These are phyloP conservation scores for Trypethelium eluteriae DNA, from an alignment of 495 filamentous ascomycete species.

Conservation along the genomic window DNA sequence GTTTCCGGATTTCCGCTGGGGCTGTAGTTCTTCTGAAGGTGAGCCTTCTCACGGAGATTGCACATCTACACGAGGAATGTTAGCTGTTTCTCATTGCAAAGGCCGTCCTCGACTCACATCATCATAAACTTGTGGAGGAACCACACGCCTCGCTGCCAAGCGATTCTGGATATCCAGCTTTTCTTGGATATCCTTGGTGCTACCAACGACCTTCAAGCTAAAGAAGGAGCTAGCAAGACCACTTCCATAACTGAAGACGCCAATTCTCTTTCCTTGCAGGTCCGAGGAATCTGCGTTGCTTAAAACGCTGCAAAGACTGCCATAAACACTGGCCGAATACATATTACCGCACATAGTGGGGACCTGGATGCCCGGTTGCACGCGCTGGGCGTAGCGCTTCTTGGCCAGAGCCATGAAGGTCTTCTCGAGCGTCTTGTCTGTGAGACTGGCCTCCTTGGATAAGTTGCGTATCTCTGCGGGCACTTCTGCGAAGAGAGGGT, in stretches of 20 bases:
- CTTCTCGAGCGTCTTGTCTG: conserved; percentile 94
- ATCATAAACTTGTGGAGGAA: conserved; percentile 81
- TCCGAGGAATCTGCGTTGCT: conserved; percentile 60
- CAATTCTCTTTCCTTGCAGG: conserved; percentile 78
- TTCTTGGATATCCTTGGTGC: conserved; percentile 65
- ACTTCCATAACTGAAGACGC: conserved; percentile 89
- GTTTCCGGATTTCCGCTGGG: conserved; percentile 70
- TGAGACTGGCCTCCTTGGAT: conserved; percentile 75
- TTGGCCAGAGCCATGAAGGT: conserved; percentile 90
- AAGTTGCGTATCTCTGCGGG: conserved; percentile 78
- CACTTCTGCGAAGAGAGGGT: conserved; percentile 75
- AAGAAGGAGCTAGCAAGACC: conserved; percentile 87
- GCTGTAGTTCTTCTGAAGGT: conserved; percentile 83
- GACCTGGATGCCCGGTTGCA: conserved; percentile 74
- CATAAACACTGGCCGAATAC: conserved; percentile 95
- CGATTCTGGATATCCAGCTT: conserved; percentile 72
- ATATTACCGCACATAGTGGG: conserved; percentile 97
- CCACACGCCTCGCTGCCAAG: conserved; percentile 59
- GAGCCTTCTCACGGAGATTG: conserved; percentile 83
- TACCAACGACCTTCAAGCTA: conserved; percentile 74
- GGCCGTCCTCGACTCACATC: conserved; percentile 44
- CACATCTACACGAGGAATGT: conserved; percentile 58
- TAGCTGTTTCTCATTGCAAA: conserved; percentile 8
- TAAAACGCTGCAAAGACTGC: conserved; percentile 69
- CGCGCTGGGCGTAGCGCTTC: conserved; percentile 87